A percentile compares a stretch with the other conserved stretches of the same genome.
phyloP scores from a whole-genome alignment of 352 stramenopile species.

The Elongisporangium anandrum region DNA sequence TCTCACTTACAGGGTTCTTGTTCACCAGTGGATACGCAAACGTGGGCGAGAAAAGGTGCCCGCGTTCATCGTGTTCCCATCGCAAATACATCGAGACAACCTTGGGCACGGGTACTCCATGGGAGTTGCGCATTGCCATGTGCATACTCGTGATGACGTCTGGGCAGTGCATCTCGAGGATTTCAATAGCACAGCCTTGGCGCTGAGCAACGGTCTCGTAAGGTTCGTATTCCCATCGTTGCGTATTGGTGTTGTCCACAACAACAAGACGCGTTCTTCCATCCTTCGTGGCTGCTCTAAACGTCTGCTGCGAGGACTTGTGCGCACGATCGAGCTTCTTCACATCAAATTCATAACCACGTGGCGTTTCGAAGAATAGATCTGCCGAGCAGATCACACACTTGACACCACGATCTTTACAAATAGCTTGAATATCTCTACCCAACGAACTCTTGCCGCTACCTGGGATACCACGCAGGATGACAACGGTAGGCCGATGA shows the following conservation, averaged over 20 bases:
- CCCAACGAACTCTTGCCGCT: slow-evolving; percentile 68
- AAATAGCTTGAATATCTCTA: slow-evolving; percentile 36
- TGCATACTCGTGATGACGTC: slow-evolving; percentile 39
- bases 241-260: slow-evolving; percentile 73
- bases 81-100: slow-evolving; percentile 70
- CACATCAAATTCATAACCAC: slow-evolving; percentile 62
- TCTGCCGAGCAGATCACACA: slow-evolving; percentile 57
- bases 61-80: slow-evolving; percentile 43
- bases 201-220: slow-evolving; percentile 38
- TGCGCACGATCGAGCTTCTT: slow-evolving; percentile 46
- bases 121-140: slow-evolving; percentile 63
- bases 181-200: slow-evolving; percentile 17
- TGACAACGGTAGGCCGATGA: slow-evolving; percentile 33
- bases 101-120: slow-evolving; percentile 53
- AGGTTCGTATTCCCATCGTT: slow-evolving; percentile 58
- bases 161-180: slow-evolving; percentile 55
- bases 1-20: slow-evolving; percentile 48
- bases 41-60: slow-evolving; percentile 29
- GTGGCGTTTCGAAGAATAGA: slow-evolving; percentile 52
- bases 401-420: slow-evolving; percentile 12
- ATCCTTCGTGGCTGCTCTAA: slow-evolving; percentile 24
- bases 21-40: slow-evolving; percentile 41
- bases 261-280: slow-evolving; percentile 29
- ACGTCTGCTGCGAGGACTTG: slow-evolving; percentile 34
- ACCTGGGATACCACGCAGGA: slow-evolving; percentile 65